A percentile compares a stretch with the other conserved stretches of the same genome.
Evolutionary conservation across 2,329 filamentous ascomycete species (phyloP).

Genomic region (Dactylellina parvicollis): DNA sequence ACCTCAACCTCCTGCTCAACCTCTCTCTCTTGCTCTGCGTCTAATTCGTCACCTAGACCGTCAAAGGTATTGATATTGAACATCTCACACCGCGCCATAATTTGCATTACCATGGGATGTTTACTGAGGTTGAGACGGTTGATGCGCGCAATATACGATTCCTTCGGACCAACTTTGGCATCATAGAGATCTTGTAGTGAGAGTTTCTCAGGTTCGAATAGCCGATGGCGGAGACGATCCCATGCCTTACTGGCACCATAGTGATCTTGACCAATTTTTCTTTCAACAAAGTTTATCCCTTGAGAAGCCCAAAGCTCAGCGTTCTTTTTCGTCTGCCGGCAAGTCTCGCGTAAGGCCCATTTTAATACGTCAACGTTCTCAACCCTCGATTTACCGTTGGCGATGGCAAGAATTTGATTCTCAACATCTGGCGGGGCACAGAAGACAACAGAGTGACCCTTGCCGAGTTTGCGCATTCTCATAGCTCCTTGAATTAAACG

Average conservation of each 20-base stretch:
- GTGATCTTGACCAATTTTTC: not conserved
- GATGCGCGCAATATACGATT: slow-evolving; percentile 43
- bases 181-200: slow-evolving; percentile 67
- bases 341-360: slow-evolving; percentile 71
- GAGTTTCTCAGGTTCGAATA: slow-evolving; percentile 69
- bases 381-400: slow-evolving; percentile 58
- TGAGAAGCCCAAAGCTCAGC: slow-evolving; percentile 72
- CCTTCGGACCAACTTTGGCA: slow-evolving; percentile 45
- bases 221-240: slow-evolving; percentile 57
- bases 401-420: slow-evolving; percentile 63
- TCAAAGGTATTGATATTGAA: slow-evolving; percentile 58
- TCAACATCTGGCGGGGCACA: slow-evolving; percentile 67
- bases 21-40: slow-evolving; percentile 77
- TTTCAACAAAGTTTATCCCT: slow-evolving; percentile 65
- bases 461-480: slow-evolving; percentile 74
- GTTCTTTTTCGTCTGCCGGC: slow-evolving; percentile 64
- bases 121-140: slow-evolving; percentile 7
- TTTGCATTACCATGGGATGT: slow-evolving; percentile 52
- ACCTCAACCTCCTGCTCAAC: slow-evolving; percentile 72
- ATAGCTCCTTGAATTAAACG: slow-evolving; percentile 75
- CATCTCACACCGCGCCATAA: slow-evolving; percentile 60
- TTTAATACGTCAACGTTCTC: slow-evolving; percentile 67
- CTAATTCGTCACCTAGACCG: slow-evolving; percentile 5
- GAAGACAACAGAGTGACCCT: slow-evolving; percentile 72
- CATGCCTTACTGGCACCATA: slow-evolving; percentile 5